Evolutionary conservation across 2,329 filamentous ascomycete genomes (phyloP).

Genomic region (Echinosphaeria canescens): DNA sequence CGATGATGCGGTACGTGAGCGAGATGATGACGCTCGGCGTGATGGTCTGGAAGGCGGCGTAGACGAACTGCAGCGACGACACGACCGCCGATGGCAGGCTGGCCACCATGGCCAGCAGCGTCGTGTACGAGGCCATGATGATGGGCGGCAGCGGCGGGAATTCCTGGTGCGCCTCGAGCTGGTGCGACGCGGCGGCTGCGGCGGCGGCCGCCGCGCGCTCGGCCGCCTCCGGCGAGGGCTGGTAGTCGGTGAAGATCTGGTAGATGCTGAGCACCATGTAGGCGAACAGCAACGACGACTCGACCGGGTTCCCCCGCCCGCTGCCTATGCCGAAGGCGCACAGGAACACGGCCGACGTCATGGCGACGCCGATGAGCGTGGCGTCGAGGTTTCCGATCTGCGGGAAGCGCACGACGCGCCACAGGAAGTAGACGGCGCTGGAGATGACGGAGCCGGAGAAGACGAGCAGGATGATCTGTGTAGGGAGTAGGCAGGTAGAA

Average conservation of each 20-base stretch:
- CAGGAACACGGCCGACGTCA: constrained; percentile 82
- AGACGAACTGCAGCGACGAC: constrained; percentile 67
- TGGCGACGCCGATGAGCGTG: constrained; percentile 74
- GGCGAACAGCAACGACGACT: constrained; percentile 86
- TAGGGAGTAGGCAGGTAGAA: too few species aligned
- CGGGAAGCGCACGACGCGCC: constrained; percentile 84
- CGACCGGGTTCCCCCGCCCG: constrained; percentile 82
- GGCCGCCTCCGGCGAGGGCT: constrained; percentile 45
- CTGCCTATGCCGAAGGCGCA: constrained; percentile 89
- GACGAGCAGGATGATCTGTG: constrained; percentile 75
- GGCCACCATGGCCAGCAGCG: constrained; percentile 63
- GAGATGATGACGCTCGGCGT: constrained; percentile 93
- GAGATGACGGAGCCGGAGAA: constrained; percentile 82
- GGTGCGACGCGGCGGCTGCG: constrained; percentile 26
- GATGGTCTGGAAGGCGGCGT: constrained; percentile 85
- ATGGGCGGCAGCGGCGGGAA: constrained; percentile 93
- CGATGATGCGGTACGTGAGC: constrained; percentile 77
- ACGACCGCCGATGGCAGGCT: constrained; percentile 67
- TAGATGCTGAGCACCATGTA: constrained; percentile 98
- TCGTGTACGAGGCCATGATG: constrained; percentile 96
- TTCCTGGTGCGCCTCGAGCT: constrained; percentile 43
- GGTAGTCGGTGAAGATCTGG: constrained; percentile 97
- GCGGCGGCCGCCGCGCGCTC: too few species aligned
- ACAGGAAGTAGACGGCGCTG: constrained; percentile 88
- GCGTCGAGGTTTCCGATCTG: constrained; percentile 86